Percentiles rank a stretch among this genome's conserved stretches.
These are phyloP conservation scores for Aspergillaceae sp. DNA, from an alignment of 2,329 filamentous ascomycete species.

Conservation along the genomic window DNA sequence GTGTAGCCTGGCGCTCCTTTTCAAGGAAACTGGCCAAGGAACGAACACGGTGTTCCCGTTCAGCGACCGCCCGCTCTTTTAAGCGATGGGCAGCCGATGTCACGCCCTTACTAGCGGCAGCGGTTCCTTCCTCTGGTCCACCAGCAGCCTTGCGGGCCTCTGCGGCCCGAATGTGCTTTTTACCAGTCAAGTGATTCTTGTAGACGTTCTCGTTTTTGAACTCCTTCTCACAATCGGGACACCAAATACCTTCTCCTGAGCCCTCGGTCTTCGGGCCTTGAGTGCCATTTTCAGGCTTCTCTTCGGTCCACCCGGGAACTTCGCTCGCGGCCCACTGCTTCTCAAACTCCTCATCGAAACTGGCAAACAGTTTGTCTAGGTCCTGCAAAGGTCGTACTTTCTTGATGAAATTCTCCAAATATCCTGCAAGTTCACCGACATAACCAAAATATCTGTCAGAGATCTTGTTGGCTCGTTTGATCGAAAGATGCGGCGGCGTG, in stretches of 20 bases:
- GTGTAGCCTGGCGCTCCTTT: slow-evolving; percentile 78
- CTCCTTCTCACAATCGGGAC: slow-evolving; percentile 82
- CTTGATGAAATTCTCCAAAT: slow-evolving; percentile 81
- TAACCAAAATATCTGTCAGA: slow-evolving; percentile 92
- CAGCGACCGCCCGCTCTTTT: slow-evolving; percentile 84
- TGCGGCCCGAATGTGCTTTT: slow-evolving; percentile 84
- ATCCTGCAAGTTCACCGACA: slow-evolving; percentile 66
- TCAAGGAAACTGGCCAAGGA: slow-evolving; percentile 74
- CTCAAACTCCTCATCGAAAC: slow-evolving; percentile 77
- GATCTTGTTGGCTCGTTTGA: slow-evolving; percentile 75
- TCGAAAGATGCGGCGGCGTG: slow-evolving; percentile 58
- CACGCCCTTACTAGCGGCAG: slow-evolving; percentile 10
- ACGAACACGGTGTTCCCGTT: slow-evolving; percentile 75
- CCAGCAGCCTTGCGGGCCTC: slow-evolving; percentile 49
- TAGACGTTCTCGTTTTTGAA: slow-evolving; percentile 96
- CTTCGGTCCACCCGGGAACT: slow-evolving; percentile 67
- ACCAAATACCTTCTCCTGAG: slow-evolving; percentile 68
- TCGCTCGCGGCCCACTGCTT: slow-evolving; percentile 72
- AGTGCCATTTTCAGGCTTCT: slow-evolving; percentile 36
- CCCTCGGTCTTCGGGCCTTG: slow-evolving; percentile 44
- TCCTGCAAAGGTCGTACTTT: slow-evolving; percentile 80
- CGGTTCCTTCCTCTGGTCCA: slow-evolving; percentile 30
- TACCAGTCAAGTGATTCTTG: slow-evolving; percentile 76
- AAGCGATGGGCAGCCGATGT: slow-evolving; percentile 41
- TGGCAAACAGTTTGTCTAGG: slow-evolving; percentile 64